Conservation (phyloP, 2,329 filamentous ascomycete genomes). For the Fragosphaeria purpurea region DNA sequence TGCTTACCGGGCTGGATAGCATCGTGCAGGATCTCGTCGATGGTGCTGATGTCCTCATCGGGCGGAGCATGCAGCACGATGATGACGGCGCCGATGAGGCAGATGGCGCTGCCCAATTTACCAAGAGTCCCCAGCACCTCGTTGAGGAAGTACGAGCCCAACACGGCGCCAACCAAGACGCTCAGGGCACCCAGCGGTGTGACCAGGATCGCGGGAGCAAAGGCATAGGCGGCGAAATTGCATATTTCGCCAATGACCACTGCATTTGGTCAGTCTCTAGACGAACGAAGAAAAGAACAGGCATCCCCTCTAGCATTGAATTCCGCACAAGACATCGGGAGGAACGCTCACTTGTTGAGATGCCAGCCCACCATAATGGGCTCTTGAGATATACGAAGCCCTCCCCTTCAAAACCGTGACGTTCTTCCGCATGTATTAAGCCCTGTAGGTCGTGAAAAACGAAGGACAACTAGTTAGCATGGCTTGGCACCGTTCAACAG, state of each 20-base stretch:
- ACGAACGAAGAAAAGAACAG: not conserved
- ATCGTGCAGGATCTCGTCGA: conserved; percentile 84
- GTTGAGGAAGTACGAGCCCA: conserved; percentile 88
- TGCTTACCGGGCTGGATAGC: conserved; percentile 77
- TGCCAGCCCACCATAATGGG: conserved; percentile 96
- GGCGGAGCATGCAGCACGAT: conserved; percentile 96
- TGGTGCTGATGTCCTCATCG: conserved; percentile 80
- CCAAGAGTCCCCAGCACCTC: conserved; percentile 86
- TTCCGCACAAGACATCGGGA: not conserved
- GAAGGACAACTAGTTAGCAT: no score
- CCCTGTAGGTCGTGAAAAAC: conserved; percentile 13
- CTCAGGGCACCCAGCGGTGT: conserved; percentile 89
- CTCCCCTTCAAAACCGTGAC: conserved; percentile 93
- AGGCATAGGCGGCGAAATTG: conserved; percentile 97
- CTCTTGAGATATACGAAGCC: conserved; percentile 90
- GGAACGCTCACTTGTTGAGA: conserved; percentile 61
- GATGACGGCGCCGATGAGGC: conserved; percentile 89
- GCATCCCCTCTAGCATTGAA: not conserved
- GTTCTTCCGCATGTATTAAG: conserved; percentile 77
- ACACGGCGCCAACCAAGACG: conserved; percentile 86
- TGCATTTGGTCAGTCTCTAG: conserved; percentile 25
- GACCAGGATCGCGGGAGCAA: conserved; percentile 95
- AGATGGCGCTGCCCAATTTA: conserved; percentile 91
- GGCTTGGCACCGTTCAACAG: no score
- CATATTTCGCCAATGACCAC: conserved; percentile 89